Conservation (phyloP, 495 filamentous ascomycete species). For the Clavariopsis aquatica region DNA sequence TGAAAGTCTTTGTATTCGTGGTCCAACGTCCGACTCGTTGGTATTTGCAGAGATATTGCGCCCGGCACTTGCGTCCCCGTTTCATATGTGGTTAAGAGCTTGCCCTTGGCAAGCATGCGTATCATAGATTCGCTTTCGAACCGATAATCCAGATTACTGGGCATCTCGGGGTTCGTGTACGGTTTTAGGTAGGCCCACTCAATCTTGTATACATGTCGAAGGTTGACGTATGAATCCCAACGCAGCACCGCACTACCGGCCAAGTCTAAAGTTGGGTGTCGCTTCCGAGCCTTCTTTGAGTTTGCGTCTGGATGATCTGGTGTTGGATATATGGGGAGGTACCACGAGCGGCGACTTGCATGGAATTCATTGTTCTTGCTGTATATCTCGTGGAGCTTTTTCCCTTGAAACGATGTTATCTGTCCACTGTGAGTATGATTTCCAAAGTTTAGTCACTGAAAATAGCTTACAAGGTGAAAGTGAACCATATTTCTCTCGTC, state of each 20-base stretch:
- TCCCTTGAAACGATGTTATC: slow-evolving; percentile 38
- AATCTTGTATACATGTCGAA: slow-evolving; percentile 30
- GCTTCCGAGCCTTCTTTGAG: slow-evolving; percentile 30
- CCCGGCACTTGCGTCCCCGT: slow-evolving; percentile 13
- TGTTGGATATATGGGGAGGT: slow-evolving; percentile 31
- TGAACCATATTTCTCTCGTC: slow-evolving; percentile 24
- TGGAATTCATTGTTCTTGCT: slow-evolving; percentile 36
- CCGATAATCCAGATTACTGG: slow-evolving; percentile 2
- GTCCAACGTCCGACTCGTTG: background rate
- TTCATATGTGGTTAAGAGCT: slow-evolving; percentile 27
- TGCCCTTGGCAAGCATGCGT: slow-evolving; percentile 22
- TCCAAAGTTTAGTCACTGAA: background rate
- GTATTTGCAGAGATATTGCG: background rate
- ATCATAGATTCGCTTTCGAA: slow-evolving; percentile 34
- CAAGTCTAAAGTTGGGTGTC: slow-evolving; percentile 28
- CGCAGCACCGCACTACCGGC: slow-evolving; percentile 14
- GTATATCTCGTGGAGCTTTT: slow-evolving; percentile 35
- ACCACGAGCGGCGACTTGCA: slow-evolving; percentile 26
- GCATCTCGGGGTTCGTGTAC: slow-evolving; percentile 32
- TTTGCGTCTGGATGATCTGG: slow-evolving; percentile 35
- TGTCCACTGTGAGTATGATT: slow-evolving; percentile 10
- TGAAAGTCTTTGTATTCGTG: background rate
- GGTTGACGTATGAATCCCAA: slow-evolving; percentile 37
- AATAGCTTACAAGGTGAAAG: slow-evolving; percentile 33
- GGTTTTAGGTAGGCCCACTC: slow-evolving; percentile 15